Evolutionary conservation across 768 basidiomycete genomes (phyloP).

Genomic region (Podaxis carcinomalis): DNA sequence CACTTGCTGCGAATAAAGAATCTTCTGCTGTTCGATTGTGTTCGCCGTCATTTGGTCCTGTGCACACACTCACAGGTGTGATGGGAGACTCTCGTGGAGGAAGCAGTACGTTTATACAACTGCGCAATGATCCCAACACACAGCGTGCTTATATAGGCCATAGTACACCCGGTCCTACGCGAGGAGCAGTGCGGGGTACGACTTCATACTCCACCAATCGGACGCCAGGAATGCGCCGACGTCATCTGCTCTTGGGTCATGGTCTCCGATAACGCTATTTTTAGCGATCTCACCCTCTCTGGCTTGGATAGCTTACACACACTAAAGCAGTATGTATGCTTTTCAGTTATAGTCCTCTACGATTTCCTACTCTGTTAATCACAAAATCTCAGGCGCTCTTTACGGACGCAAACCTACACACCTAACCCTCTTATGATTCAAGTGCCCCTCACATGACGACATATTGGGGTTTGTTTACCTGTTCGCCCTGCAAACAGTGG

Average conservation of each 20-base stretch:
- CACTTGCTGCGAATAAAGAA: conserved; percentile 35
- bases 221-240: not conserved
- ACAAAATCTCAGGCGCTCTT: not conserved
- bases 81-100: conserved; percentile 4
- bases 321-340: not conserved
- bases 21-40: conserved; percentile 33
- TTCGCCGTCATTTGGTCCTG: conserved; percentile 17
- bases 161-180: not conserved
- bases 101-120: conserved; percentile 10
- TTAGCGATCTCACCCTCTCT: not conserved
- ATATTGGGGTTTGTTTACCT: conserved; percentile 2
- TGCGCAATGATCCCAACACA: not conserved
- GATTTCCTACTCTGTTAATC: not conserved
- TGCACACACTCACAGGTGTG: conserved; percentile 1
- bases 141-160: not conserved
- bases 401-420: not conserved
- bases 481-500: not conserved
- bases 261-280: not conserved
- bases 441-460: not conserved
- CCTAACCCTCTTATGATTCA: not conserved
- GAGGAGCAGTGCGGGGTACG: conserved; percentile 8
- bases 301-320: not conserved
- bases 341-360: not conserved
- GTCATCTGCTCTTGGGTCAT: not conserved
- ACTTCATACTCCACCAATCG: conserved; percentile 9